Evolutionary conservation across 768 basidiomycete species (phyloP), one percentile per base, ranked within the genome.

Genomic region (Sutorius australiensis): DNA sequence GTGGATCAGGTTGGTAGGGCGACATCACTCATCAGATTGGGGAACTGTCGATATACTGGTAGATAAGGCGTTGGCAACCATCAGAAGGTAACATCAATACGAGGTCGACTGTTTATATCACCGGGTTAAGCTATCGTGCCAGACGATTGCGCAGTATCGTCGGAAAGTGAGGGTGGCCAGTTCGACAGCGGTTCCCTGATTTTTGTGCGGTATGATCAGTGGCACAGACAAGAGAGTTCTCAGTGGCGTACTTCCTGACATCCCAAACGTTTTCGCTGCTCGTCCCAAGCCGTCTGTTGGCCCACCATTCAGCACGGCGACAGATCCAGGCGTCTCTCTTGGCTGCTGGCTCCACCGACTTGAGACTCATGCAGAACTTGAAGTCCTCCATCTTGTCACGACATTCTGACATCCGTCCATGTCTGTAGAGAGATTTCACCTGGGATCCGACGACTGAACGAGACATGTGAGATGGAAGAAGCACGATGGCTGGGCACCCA

Each of bases 261-360:
- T 91, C 86, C 95, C 95, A 99, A 2, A 99, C 83, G 66, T 95
- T 92, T 72, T 98, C 95, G 60, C 92, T 95, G 71, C 92, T 94
- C 68, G 82, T 84, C 17, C 72, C 77, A 9, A 89, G 65, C 48
- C 95, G 75, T 48, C 89, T 74, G 32, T 77, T 73, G 5, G 95
- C 92, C 95, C 94, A 97, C 93, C 94, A 95, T 67, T 95, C 92
- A 2, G 95, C 95, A 49, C 90, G 77, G 16, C 88, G 77, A 45
- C 76, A 78, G 51, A 98, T 84, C 95, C 94, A 99, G 4, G 82
- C 81, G 46, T 91, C 83, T 30, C 88, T 78, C 64, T 83, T 81
- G 61, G 85, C 80, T 51, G 94, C 92, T 14, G 84, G 83, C 48
- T 86, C 79, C 69, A 90, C 74, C 12, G 81, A 77, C 70, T 93